Conservation (phyloP, 1,284 basidiomycete species). For the Austropuccinia psidii region DNA sequence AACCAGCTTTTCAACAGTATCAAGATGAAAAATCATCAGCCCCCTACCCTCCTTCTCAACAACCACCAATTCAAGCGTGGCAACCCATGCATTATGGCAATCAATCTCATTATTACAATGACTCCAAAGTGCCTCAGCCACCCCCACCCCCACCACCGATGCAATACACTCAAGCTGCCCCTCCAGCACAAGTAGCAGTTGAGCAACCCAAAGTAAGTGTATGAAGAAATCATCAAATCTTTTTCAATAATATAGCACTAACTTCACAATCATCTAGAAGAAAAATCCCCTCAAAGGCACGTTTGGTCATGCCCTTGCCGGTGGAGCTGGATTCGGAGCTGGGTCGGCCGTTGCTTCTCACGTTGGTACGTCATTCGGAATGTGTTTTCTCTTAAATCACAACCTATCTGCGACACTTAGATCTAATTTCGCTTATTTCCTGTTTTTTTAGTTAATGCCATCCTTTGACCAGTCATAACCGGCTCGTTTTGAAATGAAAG, state of each 20-base stretch:
- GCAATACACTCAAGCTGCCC: slow-evolving; percentile 26
- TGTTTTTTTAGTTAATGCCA: slow-evolving; percentile 3
- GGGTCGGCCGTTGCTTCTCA: slow-evolving; percentile 30
- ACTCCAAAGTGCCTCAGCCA: slow-evolving; percentile 10
- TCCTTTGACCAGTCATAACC: too few relatives aligned
- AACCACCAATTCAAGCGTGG: neutral
- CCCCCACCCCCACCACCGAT: neutral
- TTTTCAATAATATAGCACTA: neutral
- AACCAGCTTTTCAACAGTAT: neutral
- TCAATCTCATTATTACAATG: neutral
- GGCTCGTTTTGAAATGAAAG: too few relatives aligned
- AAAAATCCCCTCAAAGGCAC: slow-evolving; percentile 33
- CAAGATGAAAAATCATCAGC: neutral
- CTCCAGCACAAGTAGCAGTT: slow-evolving; percentile 4
- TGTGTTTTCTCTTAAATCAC: neutral
- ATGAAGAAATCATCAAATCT: neutral
- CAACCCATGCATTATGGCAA: neutral
- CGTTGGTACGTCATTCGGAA: slow-evolving; percentile 12
- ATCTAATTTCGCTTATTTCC: neutral
- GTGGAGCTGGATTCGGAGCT: slow-evolving; percentile 32
- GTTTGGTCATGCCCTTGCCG: slow-evolving; percentile 29
- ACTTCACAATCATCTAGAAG: neutral
- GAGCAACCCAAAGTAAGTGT: slow-evolving; percentile 19
- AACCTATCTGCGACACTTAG: too few relatives aligned
- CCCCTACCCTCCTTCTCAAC: neutral